These are phyloP conservation scores for Leucocoprinus sp. DNA, from an alignment of 768 basidiomycete genomes.

Conservation along the genomic window DNA sequence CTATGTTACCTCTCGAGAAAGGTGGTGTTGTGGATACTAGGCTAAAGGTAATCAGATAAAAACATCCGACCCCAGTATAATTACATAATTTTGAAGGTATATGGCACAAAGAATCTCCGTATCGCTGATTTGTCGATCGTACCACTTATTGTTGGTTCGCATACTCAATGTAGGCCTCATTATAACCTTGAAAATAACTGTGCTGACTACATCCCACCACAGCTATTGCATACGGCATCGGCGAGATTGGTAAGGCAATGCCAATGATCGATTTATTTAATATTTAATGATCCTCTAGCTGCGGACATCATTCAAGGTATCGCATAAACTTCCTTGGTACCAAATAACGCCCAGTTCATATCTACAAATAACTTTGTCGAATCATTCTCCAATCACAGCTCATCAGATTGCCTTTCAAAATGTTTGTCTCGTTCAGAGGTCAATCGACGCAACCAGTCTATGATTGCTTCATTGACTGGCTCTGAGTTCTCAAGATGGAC, in stretches of 20 bases:
- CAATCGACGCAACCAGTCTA: constrained; percentile 50
- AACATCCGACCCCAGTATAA: background rate
- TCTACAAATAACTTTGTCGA: too few relatives aligned
- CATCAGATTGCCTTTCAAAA: too few relatives aligned
- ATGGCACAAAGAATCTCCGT: constrained; percentile 48
- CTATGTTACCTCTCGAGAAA: constrained; percentile 46
- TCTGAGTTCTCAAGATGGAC: constrained; percentile 53
- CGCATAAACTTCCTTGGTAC: background rate
- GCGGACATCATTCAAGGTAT: background rate
- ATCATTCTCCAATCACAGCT: too few relatives aligned
- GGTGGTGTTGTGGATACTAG: constrained; percentile 45
- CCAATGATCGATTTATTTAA: background rate
- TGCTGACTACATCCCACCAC: too few relatives aligned
- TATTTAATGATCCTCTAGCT: background rate
- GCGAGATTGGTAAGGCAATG: background rate
- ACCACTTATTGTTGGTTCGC: constrained; percentile 41
- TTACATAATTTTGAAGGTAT: constrained; percentile 28
- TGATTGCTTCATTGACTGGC: constrained; percentile 42
- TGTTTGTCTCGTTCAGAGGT: too few relatives aligned
- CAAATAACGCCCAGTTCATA: constrained; percentile 13
- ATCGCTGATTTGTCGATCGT: constrained; percentile 47
- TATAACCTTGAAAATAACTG: background rate
- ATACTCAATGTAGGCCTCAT: constrained; percentile 30
- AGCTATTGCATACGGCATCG: background rate
- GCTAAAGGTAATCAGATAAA: constrained; percentile 27